phyloP scores from a whole-genome alignment of 2,329 filamentous ascomycete genomes.

The Neurospora sp. region DNA sequence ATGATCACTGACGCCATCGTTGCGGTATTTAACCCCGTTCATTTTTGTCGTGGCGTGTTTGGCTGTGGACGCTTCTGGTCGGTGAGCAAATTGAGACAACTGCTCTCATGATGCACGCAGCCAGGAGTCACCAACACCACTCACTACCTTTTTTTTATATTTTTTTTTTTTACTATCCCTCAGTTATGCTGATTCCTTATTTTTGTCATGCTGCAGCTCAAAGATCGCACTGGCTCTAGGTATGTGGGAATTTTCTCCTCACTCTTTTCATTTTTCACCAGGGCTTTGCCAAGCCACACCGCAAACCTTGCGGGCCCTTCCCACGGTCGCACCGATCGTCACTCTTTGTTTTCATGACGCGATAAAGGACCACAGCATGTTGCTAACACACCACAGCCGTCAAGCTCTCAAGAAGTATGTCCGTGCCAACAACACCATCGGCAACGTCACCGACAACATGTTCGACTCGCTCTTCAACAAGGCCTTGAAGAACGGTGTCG shows the following conservation, averaged over 20 bases:
- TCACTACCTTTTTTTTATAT: not conserved
- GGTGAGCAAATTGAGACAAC: constrained; percentile 8
- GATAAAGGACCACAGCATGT: not conserved
- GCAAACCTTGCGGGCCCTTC: not conserved
- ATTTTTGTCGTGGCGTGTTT: constrained; percentile 28
- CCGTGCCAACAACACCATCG: constrained; percentile 42
- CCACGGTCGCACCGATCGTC: constrained; percentile 4
- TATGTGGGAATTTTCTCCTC: constrained; percentile 16
- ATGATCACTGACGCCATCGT: constrained; percentile 55
- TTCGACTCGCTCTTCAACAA: constrained; percentile 74
- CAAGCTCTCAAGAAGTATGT: constrained; percentile 54
- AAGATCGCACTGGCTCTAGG: constrained; percentile 52
- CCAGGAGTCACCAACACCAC: constrained; percentile 2
- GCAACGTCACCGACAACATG: constrained; percentile 38
- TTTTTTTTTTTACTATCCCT: not conserved
- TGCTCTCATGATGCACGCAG: constrained; percentile 7
- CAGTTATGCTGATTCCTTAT: constrained; percentile 28
- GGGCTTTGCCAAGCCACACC: not conserved
- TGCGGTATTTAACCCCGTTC: constrained; percentile 38
- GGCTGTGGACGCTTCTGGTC: constrained; percentile 18
- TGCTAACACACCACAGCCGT: constrained; percentile 33
- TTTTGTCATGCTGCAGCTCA: constrained; percentile 37
- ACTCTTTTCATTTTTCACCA: constrained; percentile 4
- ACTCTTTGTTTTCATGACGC: not conserved
- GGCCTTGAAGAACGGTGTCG: constrained; percentile 70